Evolutionary conservation across 108 stramenopile species (phyloP), one percentile per base, ranked within the genome.

Genomic region (Cyclotella baltica): DNA sequence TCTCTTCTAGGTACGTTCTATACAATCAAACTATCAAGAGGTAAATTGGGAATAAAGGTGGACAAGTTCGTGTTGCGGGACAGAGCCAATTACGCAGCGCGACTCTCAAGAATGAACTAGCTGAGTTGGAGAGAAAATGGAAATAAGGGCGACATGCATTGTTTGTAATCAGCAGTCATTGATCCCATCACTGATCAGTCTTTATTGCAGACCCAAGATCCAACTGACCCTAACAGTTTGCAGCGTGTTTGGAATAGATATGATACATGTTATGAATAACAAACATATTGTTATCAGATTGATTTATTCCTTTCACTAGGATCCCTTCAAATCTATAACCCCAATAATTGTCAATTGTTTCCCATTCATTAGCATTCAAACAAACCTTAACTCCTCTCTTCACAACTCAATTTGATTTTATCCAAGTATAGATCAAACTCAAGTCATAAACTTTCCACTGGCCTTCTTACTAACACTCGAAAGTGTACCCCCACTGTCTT

Each of bases 401-500:
- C 31, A 33, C 31, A 33, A 34, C 3, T 3, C 59, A 6, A 55
- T 34, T 20, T 33, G 10, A 61, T 34, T 34, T 13, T 33, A 31
- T n/a, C 4, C 59, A 5, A 8, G 31, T 0, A 38, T 4, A 15
- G 1, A 23, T 15, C 23, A 5, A 1, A 22, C 27, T 73, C 34
- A 83, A 40, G 81, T 86, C 75, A 93, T 74, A 56, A 90, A 95
- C 47, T 85, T 88, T 35, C 89, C 94, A 72, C 84, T 84, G 11
- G 83, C 83, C 73, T 95, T 95, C 76, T 88, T 80, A 51, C 81
- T 75, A 38, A 90, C 89, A 70, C 87, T 88, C 13, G 81, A 80
- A 33, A 93, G 31, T 18, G 86, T 84, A 40, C 94, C 94, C 48
- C 92, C 94, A 70, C 84, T 86, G 47, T 85, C 94, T 72, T 95